These are phyloP conservation scores for Colletotrichum phormii DNA, from an alignment of 2,329 filamentous ascomycete species.

Conservation along the genomic window DNA sequence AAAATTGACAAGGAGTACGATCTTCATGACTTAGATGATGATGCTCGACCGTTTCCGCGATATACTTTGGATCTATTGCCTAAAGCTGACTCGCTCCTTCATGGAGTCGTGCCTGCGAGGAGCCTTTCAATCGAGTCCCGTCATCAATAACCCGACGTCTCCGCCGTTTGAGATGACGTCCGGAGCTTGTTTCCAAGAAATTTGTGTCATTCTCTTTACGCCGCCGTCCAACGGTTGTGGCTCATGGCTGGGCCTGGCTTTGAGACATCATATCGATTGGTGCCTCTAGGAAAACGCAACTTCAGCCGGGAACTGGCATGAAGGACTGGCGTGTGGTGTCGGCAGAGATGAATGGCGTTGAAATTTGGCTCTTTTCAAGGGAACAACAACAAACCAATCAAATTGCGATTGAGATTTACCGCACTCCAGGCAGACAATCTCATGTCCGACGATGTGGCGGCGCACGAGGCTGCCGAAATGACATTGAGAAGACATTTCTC, in stretches of 20 bases:
- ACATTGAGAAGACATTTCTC: conserved; percentile 9
- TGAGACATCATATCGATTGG: conserved; percentile 26
- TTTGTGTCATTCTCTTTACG: not conserved
- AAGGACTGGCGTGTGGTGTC: not conserved
- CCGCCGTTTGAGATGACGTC: conserved; percentile 9
- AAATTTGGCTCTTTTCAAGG: not conserved
- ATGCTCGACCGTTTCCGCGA: not conserved
- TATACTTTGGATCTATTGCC: not conserved
- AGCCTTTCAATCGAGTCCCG: not conserved
- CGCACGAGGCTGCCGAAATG: conserved; percentile 31
- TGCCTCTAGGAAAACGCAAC: conserved; percentile 10
- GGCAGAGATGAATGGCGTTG: conserved; percentile 11
- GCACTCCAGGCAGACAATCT: not conserved
- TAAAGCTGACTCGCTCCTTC: not conserved
- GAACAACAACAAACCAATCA: conserved; percentile 9
- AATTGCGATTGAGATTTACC: not conserved
- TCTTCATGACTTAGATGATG: not conserved
- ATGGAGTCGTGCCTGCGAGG: not conserved
- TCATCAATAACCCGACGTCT: not conserved
- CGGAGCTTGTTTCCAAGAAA: not conserved
- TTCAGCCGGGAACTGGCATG: conserved; percentile 8
- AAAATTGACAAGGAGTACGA: not conserved
- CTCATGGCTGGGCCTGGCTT: conserved; percentile 24
- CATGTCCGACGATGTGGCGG: conserved; percentile 10
- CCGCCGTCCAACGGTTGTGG: conserved; percentile 23